Evolutionary conservation across 129 eudicot genomes (phyloP).

Genomic region (Flaveria robusta): DNA sequence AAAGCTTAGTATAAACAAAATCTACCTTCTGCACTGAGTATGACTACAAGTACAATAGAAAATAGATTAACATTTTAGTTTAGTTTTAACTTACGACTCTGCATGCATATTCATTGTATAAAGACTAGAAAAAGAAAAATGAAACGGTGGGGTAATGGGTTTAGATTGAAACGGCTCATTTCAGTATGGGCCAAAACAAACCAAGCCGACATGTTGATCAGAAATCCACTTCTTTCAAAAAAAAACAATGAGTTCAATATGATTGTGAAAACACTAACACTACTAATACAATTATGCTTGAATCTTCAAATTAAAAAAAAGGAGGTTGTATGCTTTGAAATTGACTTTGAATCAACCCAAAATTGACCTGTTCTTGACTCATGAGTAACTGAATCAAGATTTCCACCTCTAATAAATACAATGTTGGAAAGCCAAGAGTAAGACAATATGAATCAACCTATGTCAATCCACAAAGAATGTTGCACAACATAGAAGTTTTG

Average conservation of each 20-base stretch:
- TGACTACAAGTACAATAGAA: conserved; percentile 12
- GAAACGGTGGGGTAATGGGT: neutral
- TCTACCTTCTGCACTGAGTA: conserved; percentile 13
- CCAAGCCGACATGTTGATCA: neutral
- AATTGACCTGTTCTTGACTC: neutral
- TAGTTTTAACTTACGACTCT: neutral
- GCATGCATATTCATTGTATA: conserved; percentile 7
- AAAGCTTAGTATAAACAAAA: conserved; percentile 8
- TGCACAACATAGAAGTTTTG: neutral
- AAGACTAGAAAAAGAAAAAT: neutral
- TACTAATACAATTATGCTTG: too few relatives aligned
- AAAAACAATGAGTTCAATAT: too few relatives aligned
- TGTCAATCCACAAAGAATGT: too few relatives aligned
- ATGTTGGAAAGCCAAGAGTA: neutral
- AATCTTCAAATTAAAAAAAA: too few relatives aligned
- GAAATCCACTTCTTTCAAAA: too few relatives aligned
- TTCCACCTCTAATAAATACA: neutral
- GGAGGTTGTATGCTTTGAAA: too few relatives aligned
- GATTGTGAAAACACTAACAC: too few relatives aligned
- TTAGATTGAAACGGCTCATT: neutral
- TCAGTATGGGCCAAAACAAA: neutral
- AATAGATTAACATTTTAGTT: neutral
- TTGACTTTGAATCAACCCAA: too few relatives aligned
- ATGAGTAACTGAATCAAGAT: neutral
- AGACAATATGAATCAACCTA: too few relatives aligned